These are phyloP conservation scores for Claviceps sorghi DNA, from an alignment of 2,329 filamentous ascomycete genomes.

Conservation along the genomic window DNA sequence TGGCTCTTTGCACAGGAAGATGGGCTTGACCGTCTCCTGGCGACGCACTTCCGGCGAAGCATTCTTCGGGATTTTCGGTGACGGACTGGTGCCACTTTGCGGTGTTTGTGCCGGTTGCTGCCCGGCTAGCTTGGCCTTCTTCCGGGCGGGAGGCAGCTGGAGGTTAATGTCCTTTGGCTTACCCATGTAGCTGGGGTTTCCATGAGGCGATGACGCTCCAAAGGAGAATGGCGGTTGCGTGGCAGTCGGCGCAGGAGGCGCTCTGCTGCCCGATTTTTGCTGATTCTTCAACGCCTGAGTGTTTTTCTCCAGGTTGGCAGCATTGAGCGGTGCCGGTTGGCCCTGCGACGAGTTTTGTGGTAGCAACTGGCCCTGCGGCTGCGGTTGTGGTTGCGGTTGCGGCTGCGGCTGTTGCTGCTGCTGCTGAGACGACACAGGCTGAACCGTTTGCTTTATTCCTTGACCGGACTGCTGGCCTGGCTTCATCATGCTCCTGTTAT, in stretches of 20 bases:
- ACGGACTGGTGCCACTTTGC: conserved; percentile 24
- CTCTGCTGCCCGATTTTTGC: conserved; percentile 26
- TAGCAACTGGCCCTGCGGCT: conserved; percentile 11
- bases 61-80: conserved; percentile 34
- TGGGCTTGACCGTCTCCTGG: conserved; percentile 24
- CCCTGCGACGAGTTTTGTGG: conserved; percentile 13
- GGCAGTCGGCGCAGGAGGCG: conserved; percentile 43
- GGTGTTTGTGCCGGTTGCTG: conserved; percentile 24
- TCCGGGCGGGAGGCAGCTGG: conserved; percentile 42
- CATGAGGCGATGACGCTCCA: conserved; percentile 42
- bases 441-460: conserved; percentile 11
- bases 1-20: conserved; percentile 36
- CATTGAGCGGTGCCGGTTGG: conserved; percentile 24
- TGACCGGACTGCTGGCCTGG: conserved; percentile 12
- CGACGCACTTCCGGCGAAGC: conserved; percentile 30
- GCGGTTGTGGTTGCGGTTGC: conserved; percentile 9
- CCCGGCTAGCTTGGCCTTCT: conserved; percentile 35
- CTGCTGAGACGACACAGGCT: conserved; percentile 7
- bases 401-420: conserved; percentile 17
- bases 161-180: conserved; percentile 40
- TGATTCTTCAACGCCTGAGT: conserved; percentile 29
- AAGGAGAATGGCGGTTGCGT: conserved; percentile 42
- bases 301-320: conserved; percentile 38
- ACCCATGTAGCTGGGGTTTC: conserved; percentile 40
- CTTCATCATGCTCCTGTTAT: conserved; percentile 13